Evolutionary conservation across 495 filamentous ascomycete genomes (phyloP).

Genomic region (Podospora pseudoanserina): DNA sequence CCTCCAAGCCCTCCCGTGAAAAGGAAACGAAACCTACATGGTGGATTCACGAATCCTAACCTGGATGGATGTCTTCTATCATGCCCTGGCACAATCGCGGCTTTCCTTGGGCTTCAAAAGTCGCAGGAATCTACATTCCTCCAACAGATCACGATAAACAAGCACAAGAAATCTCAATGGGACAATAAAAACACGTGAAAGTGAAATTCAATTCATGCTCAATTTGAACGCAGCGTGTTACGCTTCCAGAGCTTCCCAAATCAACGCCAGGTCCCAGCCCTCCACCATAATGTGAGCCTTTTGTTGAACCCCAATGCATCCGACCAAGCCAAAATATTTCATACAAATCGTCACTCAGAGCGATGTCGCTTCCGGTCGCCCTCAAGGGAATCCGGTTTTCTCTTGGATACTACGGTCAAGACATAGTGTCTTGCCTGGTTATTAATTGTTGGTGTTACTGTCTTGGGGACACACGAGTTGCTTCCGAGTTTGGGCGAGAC

Average conservation of each 20-base stretch:
- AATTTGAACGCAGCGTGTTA: neutral
- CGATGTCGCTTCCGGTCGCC: constrained; percentile 6
- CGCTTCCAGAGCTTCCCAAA: neutral
- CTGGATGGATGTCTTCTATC: too few species aligned
- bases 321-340: constrained; percentile 11
- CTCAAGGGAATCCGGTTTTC: neutral
- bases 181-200: neutral
- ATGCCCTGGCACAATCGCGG: too few species aligned
- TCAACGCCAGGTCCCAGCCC: neutral
- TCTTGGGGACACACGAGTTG: constrained; percentile 25
- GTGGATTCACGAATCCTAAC: too few species aligned
- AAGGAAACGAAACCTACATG: too few species aligned
- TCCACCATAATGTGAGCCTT: neutral
- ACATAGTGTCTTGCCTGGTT: constrained; percentile 16
- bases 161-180: neutral
- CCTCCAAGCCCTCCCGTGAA: too few species aligned
- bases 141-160: neutral
- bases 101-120: too few species aligned
- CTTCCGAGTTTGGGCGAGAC: constrained; percentile 22
- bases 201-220: neutral
- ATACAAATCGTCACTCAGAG: constrained; percentile 20
- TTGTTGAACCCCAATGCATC: constrained; percentile 1
- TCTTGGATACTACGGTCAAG: constrained; percentile 24
- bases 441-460: constrained; percentile 19
- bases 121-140: too few species aligned